Evolutionary conservation across 2,329 filamentous ascomycete species (phyloP).

Genomic region (Pseudovirgaria hyperparasitica): DNA sequence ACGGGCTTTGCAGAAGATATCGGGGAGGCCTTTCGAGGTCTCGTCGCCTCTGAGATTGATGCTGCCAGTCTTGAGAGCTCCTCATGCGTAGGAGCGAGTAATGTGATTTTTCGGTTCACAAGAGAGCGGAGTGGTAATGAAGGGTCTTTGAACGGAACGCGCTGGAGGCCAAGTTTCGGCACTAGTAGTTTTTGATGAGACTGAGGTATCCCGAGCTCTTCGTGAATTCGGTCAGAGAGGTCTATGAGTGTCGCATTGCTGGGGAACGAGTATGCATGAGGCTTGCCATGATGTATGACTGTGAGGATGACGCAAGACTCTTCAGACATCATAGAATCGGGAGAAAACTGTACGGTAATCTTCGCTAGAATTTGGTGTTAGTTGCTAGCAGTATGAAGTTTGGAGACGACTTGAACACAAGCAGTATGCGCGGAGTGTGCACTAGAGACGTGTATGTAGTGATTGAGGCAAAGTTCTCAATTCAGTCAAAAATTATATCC

Average conservation of each 20-base stretch:
- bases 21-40: constrained; percentile 25
- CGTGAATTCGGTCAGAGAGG: constrained; percentile 46
- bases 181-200: constrained; percentile 56
- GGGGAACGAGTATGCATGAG: constrained; percentile 35
- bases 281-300: constrained; percentile 42
- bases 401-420: too few relatives aligned
- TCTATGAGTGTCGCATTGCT: constrained; percentile 40
- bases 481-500: too few relatives aligned
- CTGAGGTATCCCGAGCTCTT: constrained; percentile 44
- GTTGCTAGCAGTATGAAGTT: too few relatives aligned
- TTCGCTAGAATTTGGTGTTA: too few relatives aligned
- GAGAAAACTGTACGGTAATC: too few relatives aligned
- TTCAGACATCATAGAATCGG: too few relatives aligned
- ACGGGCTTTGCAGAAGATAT: constrained; percentile 27
- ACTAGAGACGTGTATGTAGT: too few relatives aligned
- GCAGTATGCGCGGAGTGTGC: too few relatives aligned
- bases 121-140: constrained; percentile 37
- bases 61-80: constrained; percentile 43
- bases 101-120: constrained; percentile 46
- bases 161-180: constrained; percentile 52
- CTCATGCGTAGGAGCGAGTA: constrained; percentile 51
- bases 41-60: constrained; percentile 24
- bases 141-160: constrained; percentile 50
- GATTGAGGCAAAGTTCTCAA: too few relatives aligned
- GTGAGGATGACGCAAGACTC: constrained; percentile 37